These are phyloP conservation scores for Solanum rostratum DNA, from an alignment of 257 asterid genomes.

Conservation along the genomic window DNA sequence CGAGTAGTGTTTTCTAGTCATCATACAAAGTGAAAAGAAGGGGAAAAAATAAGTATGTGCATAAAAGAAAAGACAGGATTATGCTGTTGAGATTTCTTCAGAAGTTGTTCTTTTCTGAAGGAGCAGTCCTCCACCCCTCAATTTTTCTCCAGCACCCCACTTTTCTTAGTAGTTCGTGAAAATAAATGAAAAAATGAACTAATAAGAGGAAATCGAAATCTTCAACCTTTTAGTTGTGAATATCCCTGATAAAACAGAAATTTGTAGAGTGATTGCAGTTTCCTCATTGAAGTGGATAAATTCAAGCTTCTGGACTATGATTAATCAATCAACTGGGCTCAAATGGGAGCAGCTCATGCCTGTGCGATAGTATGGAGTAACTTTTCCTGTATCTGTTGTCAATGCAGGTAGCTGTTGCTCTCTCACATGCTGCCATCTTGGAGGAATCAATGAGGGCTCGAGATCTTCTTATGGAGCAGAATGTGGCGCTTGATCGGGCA, in stretches of 20 bases:
- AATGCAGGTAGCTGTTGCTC: slow-evolving; percentile 96
- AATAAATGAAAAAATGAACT: background rate
- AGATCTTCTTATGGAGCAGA: slow-evolving; percentile 90
- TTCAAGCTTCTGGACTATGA: background rate
- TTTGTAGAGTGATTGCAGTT: background rate
- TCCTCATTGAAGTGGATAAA: background rate
- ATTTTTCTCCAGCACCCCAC: background rate
- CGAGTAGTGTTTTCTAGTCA: background rate
- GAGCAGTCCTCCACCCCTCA: background rate
- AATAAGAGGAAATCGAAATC: background rate
- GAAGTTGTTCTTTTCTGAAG: background rate
- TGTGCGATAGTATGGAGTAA: background rate
- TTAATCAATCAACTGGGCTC: background rate
- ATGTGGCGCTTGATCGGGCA: slow-evolving; percentile 83
- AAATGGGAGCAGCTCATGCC: background rate
- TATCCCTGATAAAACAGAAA: background rate
- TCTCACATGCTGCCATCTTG: slow-evolving; percentile 93
- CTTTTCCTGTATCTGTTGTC: slow-evolving; percentile 1
- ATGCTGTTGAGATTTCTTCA: background rate
- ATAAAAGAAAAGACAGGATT: background rate
- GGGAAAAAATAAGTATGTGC: background rate
- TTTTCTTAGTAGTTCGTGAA: background rate
- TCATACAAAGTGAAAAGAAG: background rate
- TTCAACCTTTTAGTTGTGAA: background rate
- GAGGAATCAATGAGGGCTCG: slow-evolving; percentile 98